Conservation (phyloP, 345 rosid species). For the Lepidium didymum region DNA sequence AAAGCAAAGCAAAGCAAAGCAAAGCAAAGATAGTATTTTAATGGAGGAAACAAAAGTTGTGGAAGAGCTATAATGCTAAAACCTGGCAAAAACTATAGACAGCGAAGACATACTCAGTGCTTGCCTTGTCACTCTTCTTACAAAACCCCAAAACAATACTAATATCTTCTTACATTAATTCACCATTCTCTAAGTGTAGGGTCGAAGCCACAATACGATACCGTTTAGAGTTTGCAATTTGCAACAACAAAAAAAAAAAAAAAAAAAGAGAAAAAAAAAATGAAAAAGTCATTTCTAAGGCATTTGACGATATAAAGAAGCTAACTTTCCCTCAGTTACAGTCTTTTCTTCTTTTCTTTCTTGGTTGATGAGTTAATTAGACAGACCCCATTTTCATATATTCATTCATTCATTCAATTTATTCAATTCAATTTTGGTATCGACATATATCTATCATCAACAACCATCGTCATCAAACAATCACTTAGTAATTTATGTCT, state of each 20-base stretch:
- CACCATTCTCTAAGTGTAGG: constrained; percentile 14
- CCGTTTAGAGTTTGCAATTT: constrained; percentile 15
- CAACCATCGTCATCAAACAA: constrained; percentile 9
- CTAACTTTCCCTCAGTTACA: constrained; percentile 28
- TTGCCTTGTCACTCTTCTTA: constrained; percentile 28
- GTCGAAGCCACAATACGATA: constrained; percentile 1
- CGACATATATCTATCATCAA: constrained; percentile 15
- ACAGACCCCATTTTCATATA: constrained; percentile 20
- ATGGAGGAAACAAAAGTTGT: constrained; percentile 23
- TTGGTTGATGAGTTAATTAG: constrained; percentile 14
- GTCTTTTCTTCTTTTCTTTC: constrained; percentile 23
- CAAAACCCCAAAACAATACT: constrained; percentile 17
- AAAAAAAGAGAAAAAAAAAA: background rate
- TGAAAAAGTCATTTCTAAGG: constrained; percentile 19
- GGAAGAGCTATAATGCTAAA: constrained; percentile 22
- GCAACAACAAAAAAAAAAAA: background rate
- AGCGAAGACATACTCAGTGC: constrained; percentile 28
- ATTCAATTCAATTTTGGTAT: background rate
- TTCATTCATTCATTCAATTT: constrained; percentile 13
- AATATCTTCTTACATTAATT: constrained; percentile 10
- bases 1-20: no score
- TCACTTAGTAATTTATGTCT: constrained; percentile 9
- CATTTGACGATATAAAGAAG: constrained; percentile 25
- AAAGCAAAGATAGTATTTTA: background rate
- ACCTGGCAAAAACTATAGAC: constrained; percentile 26